Evolutionary conservation across 176 grass and related monocot genomes (phyloP), one percentile per base, ranked within the genome.

Genomic region (Miscanthus lutarioriparius): DNA sequence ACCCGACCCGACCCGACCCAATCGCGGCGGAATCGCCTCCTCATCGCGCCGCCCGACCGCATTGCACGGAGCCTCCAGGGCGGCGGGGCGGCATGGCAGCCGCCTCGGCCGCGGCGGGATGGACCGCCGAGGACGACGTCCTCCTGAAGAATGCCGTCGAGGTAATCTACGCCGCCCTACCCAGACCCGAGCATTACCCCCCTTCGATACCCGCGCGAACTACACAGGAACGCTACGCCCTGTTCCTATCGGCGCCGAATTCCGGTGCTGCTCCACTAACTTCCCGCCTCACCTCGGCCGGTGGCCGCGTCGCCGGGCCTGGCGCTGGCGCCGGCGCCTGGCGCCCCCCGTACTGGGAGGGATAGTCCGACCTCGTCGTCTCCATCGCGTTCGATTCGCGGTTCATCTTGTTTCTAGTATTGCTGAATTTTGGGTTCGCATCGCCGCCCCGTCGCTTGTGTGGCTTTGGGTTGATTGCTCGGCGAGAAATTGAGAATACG

Each of bases 121-220:
- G 91, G 91, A 56, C 80, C 20, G 74, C 41, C 12, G 82, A 86
- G 78, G 91, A 93, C 74, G 91, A 86, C 62, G 67, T 90, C 62
- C 67, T 88, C 9, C 91, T 93, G 10, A 88, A 86, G 74, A 88
- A 63, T 51, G 81, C 88, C 84, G 43, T 93, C 61, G 91, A 93
- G 88, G 91, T 63, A 25, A 63, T 5, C 61, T 5, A 23, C 22
- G 0, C 58, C 58, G 9, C 3, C 1, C 25, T 25, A 9, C 23
- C 23, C 23, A 0, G 8, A 1, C 23, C 10, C 59, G 23, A n/a
- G 3, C 58, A 10, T 5, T 0, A 26, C 9, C 61, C 8, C 15
- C 22, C 26, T 5, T 30, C 20, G 25, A 2, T 2, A 0, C 40
- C 26, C 40, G 10, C 5, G 6, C 12, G 5, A 19, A 48, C 0